Evolutionary conservation across 2,329 filamentous ascomycete species (phyloP), one percentile per base, ranked within the genome.

Genomic region (Gremmenia infestans): DNA sequence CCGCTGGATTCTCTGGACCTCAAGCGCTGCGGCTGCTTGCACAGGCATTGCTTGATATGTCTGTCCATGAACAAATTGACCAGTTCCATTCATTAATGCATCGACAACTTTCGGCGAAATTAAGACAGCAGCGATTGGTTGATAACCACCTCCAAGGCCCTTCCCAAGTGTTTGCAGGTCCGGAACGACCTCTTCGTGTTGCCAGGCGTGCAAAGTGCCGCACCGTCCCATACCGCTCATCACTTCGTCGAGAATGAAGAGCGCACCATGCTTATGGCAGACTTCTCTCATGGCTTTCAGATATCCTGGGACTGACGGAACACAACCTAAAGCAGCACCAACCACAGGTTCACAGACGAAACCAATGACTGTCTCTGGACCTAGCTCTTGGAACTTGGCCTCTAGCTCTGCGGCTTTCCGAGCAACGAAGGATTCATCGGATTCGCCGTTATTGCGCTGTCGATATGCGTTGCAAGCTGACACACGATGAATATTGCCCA

Each of bases 171-270:
- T 82, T 67, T 86, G 79, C 4, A 90, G 76, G 63, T 89, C 86
- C 0, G 86, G 86, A 4, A 73, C 73, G 6, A 79, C 72, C 12
- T 70, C 74, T 50, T 81, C 75, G 37, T 77, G 71, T 62, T 82
- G 74, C 78, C 78, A 83, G 14, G 79, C 76, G 72, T 86, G 76
- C 64, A 85, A 65, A 57, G 70, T 77, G 3, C 79, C 80, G 3
- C 72, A 72, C 2, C 80, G 73, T 9, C 81, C 81, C 72, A 78
- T 77, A 5, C 81, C 80, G 58, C 76, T 79, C 82, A 87, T 86
- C 55, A 87, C 75, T 65, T 93, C 89, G 65, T 94, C 90, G 0
- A 93, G 72, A 47, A 93, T 86, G n/a, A 94, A 75, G 0, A 94
- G 78, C 0, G 86, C 83, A 0, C 86, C 88, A 65, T 93, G 77